Conservation (phyloP, 2,329 filamentous ascomycete species). For the Sporothrix humicola region DNA sequence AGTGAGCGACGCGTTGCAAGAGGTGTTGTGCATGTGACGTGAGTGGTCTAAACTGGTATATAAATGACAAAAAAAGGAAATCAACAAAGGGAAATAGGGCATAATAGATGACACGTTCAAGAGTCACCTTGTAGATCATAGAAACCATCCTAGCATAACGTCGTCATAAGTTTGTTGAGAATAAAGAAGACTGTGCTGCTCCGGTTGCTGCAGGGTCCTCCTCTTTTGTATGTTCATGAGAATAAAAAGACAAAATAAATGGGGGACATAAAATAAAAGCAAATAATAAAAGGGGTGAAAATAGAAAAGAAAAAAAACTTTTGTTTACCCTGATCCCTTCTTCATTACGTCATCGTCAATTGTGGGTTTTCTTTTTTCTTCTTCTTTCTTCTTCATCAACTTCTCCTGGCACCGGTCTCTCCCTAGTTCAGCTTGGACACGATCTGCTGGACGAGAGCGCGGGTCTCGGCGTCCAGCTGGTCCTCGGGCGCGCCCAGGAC, state of each 20-base stretch:
- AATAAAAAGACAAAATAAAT: neutral
- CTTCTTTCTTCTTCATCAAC: neutral
- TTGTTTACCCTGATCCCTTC: constrained; percentile 17
- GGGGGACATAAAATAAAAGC: neutral
- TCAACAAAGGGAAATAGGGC: constrained; percentile 3
- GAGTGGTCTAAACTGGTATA: constrained; percentile 26
- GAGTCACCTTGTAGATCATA: constrained; percentile 22
- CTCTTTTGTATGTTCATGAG: constrained; percentile 11
- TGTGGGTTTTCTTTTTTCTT: neutral
- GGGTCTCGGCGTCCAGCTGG: constrained; percentile 75
- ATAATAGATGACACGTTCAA: neutral
- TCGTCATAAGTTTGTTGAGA: constrained; percentile 5
- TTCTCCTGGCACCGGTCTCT: too few relatives aligned
- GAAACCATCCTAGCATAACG: constrained; percentile 26
- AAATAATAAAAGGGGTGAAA: neutral
- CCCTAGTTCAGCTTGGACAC: constrained; percentile 53
- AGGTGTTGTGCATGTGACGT: constrained; percentile 15
- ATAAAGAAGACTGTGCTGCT: constrained; percentile 23
- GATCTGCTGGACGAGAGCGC: constrained; percentile 68
- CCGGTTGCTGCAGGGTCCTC: constrained; percentile 26
- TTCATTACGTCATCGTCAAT: constrained; percentile 22
- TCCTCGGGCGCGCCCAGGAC: constrained; percentile 74
- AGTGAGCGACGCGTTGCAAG: neutral
- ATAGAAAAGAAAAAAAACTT: constrained; percentile 1
- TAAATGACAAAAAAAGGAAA: neutral